phyloP scores from a whole-genome alignment of 2,329 filamentous ascomycete species.

The Claviceps arundinis region DNA sequence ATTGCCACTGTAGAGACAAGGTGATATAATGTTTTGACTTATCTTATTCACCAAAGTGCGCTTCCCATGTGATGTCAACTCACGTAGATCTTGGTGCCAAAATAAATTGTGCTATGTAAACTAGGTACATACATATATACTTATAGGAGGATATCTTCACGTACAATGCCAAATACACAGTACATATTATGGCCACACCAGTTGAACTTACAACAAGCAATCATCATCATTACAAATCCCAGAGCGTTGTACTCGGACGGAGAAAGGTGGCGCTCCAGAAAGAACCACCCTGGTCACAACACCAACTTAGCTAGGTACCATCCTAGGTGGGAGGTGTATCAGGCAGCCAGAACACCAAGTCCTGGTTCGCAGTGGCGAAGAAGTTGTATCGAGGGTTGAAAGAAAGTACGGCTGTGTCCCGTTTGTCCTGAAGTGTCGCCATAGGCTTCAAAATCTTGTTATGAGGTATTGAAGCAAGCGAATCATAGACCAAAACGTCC shows the following conservation, averaged over 20 bases:
- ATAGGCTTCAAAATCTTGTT: slow-evolving; percentile 50
- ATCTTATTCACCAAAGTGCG: too few relatives aligned
- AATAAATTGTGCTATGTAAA: neutral
- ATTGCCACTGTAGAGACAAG: too few relatives aligned
- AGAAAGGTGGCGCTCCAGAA: too few relatives aligned
- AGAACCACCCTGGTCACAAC: neutral
- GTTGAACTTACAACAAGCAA: neutral
- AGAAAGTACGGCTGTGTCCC: slow-evolving; percentile 60
- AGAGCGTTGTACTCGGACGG: neutral
- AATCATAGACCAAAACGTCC: slow-evolving; percentile 81
- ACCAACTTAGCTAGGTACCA: neutral
- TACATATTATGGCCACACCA: too few relatives aligned
- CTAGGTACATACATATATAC: too few relatives aligned
- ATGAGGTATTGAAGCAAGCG: slow-evolving; percentile 40
- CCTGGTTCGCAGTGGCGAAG: slow-evolving; percentile 78
- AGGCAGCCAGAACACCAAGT: slow-evolving; percentile 67
- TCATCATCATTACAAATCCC: neutral
- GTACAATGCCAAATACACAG: too few relatives aligned
- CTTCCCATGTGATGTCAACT: too few relatives aligned
- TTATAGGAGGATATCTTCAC: too few relatives aligned
- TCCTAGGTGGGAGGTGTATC: slow-evolving; percentile 35
- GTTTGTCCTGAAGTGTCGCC: slow-evolving; percentile 51
- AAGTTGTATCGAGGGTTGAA: slow-evolving; percentile 90
- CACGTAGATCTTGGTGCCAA: too few relatives aligned
- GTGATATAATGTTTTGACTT: too few relatives aligned